These are phyloP conservation scores for Boletus coffeatus DNA, from an alignment of 1,284 basidiomycete species.

Conservation along the genomic window DNA sequence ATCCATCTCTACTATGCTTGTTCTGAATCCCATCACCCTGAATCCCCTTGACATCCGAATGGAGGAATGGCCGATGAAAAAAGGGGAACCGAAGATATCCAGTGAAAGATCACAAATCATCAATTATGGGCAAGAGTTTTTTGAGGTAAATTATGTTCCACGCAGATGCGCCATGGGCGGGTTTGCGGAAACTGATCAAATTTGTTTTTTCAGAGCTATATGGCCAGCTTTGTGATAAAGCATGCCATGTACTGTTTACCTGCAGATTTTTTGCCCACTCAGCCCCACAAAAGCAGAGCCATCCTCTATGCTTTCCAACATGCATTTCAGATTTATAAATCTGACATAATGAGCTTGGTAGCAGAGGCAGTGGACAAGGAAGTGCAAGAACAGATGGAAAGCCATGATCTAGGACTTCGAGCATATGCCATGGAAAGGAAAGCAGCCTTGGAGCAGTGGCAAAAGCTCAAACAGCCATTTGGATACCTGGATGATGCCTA, in stretches of 20 bases:
- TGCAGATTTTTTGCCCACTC: not conserved
- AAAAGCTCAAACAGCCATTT: not conserved
- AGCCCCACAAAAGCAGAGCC: not conserved
- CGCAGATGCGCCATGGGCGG: no score
- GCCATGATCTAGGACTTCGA: not conserved
- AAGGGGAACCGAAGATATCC: not conserved
- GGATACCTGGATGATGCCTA: not conserved
- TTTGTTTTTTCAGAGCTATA: not conserved
- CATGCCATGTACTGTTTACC: not conserved
- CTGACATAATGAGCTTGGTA: not conserved
- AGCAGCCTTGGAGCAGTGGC: not conserved
- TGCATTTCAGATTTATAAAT: not conserved
- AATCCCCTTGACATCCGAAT: not conserved
- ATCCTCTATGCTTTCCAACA: not conserved
- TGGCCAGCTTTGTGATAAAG: not conserved
- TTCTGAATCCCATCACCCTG: not conserved
- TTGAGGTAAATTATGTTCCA: no score
- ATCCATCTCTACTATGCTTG: not conserved
- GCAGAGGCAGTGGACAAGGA: not conserved
- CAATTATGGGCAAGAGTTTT: no score
- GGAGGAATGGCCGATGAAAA: not conserved
- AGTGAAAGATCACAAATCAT: no score
- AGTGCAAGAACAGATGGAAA: not conserved
- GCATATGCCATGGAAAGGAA: not conserved
- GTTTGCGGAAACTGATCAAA: no score